Base-by-base conservation (phyloP, 805 yeast genomes). In the Nakazawaea molendinolei region DNA sequence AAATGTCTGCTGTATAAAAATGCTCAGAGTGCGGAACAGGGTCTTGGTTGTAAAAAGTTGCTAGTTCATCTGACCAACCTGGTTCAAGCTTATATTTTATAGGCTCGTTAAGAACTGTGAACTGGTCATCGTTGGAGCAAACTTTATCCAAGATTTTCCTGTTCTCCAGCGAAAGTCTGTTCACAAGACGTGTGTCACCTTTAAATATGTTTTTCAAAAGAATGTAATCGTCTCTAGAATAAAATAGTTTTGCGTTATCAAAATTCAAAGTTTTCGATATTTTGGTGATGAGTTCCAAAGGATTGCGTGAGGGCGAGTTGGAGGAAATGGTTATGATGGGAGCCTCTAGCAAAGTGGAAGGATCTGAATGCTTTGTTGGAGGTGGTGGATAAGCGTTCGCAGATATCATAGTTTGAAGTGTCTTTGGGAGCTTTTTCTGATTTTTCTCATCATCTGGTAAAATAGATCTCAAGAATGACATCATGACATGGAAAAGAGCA, bases 381-480 rank as follows among this genome's bases (percentile, higher is more conserved):
- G 72, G 65, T 9, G 95, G 95, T n/a, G 95, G 95, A 49, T 86
- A 86, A 5, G 76, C 65, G 43, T 74, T 75, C 30, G 76, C 70
- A 21, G 79, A 76, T 21, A 85, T 55, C 30, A 84, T 59, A 18
- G 76, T 67, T 47, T 80, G 86, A 36, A 86, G 61, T 1, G 82
- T 62, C 45, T 72, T 72, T 29, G 95, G 94, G 28, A 85, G 58
- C 39, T 67, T 71, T 25, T 71, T 51, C 20, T 74, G 63, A 19
- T 66, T 61, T 24, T 71, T 76, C 33, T 71, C 65, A 42, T 76
- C 85, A 36, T 72, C 70, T 14, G 75, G 79, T 1, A 85, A 68
- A 77, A 84, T 80, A 14, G 94, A 77, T 43, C 89, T 70, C 40
- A 87, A 58, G 48, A 86, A 87, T 2, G 95, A 72, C 23, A 86